phyloP scores from a whole-genome alignment of 768 basidiomycete genomes.

The Naganishia antarctica region DNA sequence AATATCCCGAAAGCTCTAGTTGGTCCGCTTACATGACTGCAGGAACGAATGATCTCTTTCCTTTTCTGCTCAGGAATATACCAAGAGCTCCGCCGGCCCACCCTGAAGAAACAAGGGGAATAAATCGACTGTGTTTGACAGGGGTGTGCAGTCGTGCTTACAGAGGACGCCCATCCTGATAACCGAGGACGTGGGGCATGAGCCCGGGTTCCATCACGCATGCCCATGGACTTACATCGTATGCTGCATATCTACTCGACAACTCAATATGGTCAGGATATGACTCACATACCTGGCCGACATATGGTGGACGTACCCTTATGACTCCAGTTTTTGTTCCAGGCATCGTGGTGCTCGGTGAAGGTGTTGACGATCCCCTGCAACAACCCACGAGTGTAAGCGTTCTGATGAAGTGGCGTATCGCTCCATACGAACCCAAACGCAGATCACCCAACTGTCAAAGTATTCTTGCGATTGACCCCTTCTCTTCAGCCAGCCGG shows the following conservation, averaged over 20 bases:
- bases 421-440: constrained; percentile 40
- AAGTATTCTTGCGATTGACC: constrained; percentile 49
- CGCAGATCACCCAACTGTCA: constrained; percentile 49
- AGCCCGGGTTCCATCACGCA: too few relatives aligned
- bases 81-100: constrained; percentile 89
- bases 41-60: constrained; percentile 59
- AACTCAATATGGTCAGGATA: background rate
- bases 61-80: constrained; percentile 58
- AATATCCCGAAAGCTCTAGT: background rate
- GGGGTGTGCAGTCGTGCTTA: constrained; percentile 51
- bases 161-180: constrained; percentile 68
- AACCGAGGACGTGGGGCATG: constrained; percentile 53
- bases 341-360: constrained; percentile 75
- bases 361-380: constrained; percentile 74
- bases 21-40: constrained; percentile 61
- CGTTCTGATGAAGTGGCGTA: background rate
- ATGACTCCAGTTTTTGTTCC: constrained; percentile 61
- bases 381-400: background rate
- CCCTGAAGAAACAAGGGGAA: too few relatives aligned
- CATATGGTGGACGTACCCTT: constrained; percentile 58
- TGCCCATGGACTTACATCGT: constrained; percentile 54
- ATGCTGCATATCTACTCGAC: constrained; percentile 68
- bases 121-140: too few relatives aligned
- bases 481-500: constrained; percentile 57
- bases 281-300: too few relatives aligned